phyloP scores from a whole-genome alignment of 495 filamentous ascomycete genomes.

The Neurospora sp. region DNA sequence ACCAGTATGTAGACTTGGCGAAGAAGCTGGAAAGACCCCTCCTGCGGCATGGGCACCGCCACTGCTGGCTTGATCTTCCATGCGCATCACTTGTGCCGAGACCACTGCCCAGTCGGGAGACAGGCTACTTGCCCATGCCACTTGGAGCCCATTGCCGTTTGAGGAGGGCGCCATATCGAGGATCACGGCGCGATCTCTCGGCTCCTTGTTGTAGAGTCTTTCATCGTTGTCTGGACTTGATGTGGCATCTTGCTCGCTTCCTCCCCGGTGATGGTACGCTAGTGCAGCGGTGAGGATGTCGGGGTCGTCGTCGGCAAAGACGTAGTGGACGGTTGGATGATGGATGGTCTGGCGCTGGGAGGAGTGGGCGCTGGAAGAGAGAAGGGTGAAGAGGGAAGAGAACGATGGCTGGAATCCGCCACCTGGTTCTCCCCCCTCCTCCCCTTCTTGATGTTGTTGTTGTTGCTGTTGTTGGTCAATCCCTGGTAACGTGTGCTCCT shows the following conservation, averaged over 20 bases:
- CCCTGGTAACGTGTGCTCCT: not conserved
- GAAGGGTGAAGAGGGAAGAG: conserved; percentile 55
- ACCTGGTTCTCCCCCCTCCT: conserved; percentile 1
- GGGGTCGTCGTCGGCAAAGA: conserved; percentile 72
- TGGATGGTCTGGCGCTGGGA: conserved; percentile 35
- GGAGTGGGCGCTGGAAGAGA: conserved; percentile 36
- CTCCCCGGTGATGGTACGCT: conserved; percentile 25
- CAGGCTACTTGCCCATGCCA: conserved; percentile 36
- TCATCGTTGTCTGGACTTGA: not conserved
- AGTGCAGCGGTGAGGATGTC: conserved; percentile 50
- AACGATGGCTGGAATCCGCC: conserved; percentile 33
- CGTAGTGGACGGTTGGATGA: conserved; percentile 80
- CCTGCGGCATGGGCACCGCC: conserved; percentile 15
- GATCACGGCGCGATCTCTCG: conserved; percentile 43
- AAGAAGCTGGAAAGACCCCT: conserved; percentile 1
- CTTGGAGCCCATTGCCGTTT: conserved; percentile 35
- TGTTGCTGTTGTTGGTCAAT: not conserved
- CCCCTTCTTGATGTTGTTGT: not conserved
- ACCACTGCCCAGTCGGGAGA: conserved; percentile 39
- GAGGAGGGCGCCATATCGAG: conserved; percentile 42
- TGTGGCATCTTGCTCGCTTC: conserved; percentile 5
- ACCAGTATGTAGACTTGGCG: conserved; percentile 8
- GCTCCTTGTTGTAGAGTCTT: conserved; percentile 3
- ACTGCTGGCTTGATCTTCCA: conserved; percentile 19
- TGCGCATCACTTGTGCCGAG: conserved; percentile 30